Evolutionary conservation across 176 grass and related monocot genomes (phyloP), one percentile per base, ranked within the genome.

Genomic region (Themeda triandra): DNA sequence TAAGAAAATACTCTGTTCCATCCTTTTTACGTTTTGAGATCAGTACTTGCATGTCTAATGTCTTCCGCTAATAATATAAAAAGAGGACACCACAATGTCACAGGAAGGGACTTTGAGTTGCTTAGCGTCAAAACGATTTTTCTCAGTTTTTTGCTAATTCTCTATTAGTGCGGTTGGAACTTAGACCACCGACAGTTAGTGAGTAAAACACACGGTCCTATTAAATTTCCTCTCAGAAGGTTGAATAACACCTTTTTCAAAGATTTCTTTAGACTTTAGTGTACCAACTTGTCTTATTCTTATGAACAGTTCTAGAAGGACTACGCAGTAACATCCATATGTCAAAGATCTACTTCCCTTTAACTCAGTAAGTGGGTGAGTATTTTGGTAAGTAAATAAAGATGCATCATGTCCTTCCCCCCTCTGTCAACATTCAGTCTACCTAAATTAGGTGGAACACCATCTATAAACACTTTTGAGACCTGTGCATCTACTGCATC

Each of bases 221-320:
- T 27, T 71, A 14, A 71, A 41, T n/a, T 71, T 42, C 68, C 6
- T 45, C 7, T 46, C 11, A 17, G 69, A 72, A 8, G 24, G 40
- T 72, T 46, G 40, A 29, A 46, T 21, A 35, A 18, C 13, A 19
- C 30, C 8, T 75, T 54, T 74, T 51, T 31, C 2, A 13, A 64
- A 54, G 17, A 35, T 48, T 33, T 75, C 45, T 53, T 51, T 13
- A 8, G 5, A 75, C 73, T 33, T 54, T 54, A 29, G 11, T 46
- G 35, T 59, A 82, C 66, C 54, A 59, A 86, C 72, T 82, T 82
- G 71, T 28, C 36, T 70, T 86, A 63, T 82, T 81, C 49, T 81
- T 68, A 48, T 77, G 2, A 25, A 68, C 31, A 58, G 1, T 42
- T 72, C 31, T 81, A 23, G 60, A 81, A 25, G 25, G 6, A 58